These are phyloP conservation scores for Cryptosporidium baileyi DNA, from an alignment of 169 alveolate genomes.

Conservation along the genomic window DNA sequence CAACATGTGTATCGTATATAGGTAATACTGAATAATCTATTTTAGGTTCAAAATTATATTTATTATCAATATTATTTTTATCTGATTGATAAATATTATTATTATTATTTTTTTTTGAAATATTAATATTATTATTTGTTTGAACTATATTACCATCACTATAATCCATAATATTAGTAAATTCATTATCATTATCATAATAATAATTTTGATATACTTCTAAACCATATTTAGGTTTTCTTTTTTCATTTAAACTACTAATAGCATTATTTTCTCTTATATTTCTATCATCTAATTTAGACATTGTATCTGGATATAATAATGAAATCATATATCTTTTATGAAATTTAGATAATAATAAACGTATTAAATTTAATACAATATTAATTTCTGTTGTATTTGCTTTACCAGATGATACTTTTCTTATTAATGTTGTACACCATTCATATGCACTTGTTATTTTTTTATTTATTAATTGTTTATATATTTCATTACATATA, in stretches of 20 bases:
- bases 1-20: conserved; percentile 27
- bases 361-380: conserved; percentile 45
- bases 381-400: conserved; percentile 25
- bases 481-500: conserved; percentile 41
- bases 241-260: not conserved
- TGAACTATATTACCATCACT: not conserved
- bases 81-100: not conserved
- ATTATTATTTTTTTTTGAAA: not conserved
- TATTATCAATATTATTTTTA: not conserved
- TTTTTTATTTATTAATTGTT: conserved; percentile 20
- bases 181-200: not conserved
- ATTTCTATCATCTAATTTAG: not conserved
- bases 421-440: conserved; percentile 19
- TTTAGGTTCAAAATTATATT: not conserved
- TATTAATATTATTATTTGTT: not conserved
- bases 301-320: conserved; percentile 40
- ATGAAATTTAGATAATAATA: conserved; percentile 51
- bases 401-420: conserved; percentile 42
- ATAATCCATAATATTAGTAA: not conserved
- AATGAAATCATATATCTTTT: conserved; percentile 28
- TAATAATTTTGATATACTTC: conserved; percentile 1
- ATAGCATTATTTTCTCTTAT: not conserved
- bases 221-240: conserved; percentile 37
- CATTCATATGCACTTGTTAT: conserved; percentile 58
- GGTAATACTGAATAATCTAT: conserved; percentile 55